These are phyloP conservation scores for Rachicladosporium sp. DNA, from an alignment of 2,329 filamentous ascomycete species.

Conservation along the genomic window DNA sequence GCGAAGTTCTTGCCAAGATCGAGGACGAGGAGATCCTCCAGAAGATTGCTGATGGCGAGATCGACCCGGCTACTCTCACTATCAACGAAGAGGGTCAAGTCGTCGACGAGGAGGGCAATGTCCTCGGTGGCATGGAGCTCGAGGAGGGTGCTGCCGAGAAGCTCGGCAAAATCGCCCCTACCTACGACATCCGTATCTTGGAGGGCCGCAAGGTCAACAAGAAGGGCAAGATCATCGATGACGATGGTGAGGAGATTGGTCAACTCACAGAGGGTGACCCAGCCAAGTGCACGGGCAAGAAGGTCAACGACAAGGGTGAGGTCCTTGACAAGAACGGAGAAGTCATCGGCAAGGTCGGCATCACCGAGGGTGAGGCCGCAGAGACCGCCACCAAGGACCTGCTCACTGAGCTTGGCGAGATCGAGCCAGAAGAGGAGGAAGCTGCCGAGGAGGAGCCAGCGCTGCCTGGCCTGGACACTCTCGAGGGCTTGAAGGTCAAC, in stretches of 20 bases:
- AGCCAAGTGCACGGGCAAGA: conserved; percentile 34
- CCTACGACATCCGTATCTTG: conserved; percentile 35
- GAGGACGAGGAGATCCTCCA: conserved; percentile 32
- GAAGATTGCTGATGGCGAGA: conserved; percentile 25
- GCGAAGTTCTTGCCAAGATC: conserved; percentile 38
- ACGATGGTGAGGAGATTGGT: conserved; percentile 39
- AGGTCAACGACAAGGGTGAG: conserved; percentile 38
- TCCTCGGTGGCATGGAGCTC: conserved; percentile 38
- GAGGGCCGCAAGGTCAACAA: conserved; percentile 46
- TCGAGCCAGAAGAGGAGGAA: conserved; percentile 24
- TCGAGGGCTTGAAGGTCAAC: conserved; percentile 45
- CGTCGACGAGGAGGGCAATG: conserved; percentile 38
- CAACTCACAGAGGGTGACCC: conserved; percentile 37
- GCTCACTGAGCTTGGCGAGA: conserved; percentile 35
- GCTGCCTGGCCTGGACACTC: conserved; percentile 33
- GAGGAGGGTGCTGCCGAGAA: conserved; percentile 37
- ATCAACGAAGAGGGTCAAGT: conserved; percentile 41
- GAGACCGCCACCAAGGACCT: conserved; percentile 38
- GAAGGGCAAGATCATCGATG: conserved; percentile 41
- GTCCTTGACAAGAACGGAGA: conserved; percentile 39
- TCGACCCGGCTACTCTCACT: conserved; percentile 35
- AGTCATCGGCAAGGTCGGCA: conserved; percentile 36
- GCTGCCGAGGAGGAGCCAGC: conserved; percentile 16
- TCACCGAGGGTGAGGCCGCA: conserved; percentile 38
- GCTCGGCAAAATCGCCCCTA: conserved; percentile 28